Percentiles rank a stretch among this genome's conserved stretches.
Evolutionary conservation across 352 stramenopile species (phyloP).

Genomic region (Phytophthora nicotianae): DNA sequence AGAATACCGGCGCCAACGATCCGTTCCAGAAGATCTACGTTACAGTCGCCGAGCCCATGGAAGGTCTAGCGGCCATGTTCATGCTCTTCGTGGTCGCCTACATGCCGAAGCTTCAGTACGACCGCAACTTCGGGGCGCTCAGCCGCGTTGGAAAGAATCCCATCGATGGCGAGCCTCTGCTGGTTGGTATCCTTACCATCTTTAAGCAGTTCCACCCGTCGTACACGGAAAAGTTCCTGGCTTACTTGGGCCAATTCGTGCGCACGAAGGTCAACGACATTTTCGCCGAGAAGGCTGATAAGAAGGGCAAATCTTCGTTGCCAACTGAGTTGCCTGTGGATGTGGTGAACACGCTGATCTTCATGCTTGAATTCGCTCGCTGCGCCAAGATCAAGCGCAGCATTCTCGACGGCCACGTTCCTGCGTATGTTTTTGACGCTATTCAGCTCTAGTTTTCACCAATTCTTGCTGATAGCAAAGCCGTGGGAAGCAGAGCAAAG

Average conservation of each 20-base stretch:
- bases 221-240: slow-evolving; percentile 93
- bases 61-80: slow-evolving; percentile 90
- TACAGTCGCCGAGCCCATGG: slow-evolving; percentile 89
- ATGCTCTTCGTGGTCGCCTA: slow-evolving; percentile 94
- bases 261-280: slow-evolving; percentile 89
- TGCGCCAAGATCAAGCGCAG: slow-evolving; percentile 85
- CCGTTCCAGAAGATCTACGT: slow-evolving; percentile 96
- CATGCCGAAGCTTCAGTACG: slow-evolving; percentile 94
- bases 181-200: slow-evolving; percentile 92
- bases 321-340: slow-evolving; percentile 72
- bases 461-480: slow-evolving; percentile 6
- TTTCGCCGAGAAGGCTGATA: slow-evolving; percentile 58
- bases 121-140: slow-evolving; percentile 91
- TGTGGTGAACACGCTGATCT: slow-evolving; percentile 89
- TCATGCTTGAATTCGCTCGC: slow-evolving; percentile 89
- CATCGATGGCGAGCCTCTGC: slow-evolving; percentile 92
- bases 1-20: slow-evolving; percentile 92
- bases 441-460: slow-evolving; percentile 63
- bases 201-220: slow-evolving; percentile 96
- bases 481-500: slow-evolving; percentile 13
- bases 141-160: slow-evolving; percentile 90
- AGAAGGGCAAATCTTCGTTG: slow-evolving; percentile 49
- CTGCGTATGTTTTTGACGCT: slow-evolving; percentile 90
- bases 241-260: slow-evolving; percentile 94
- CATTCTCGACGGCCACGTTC: slow-evolving; percentile 83